phyloP scores from a whole-genome alignment of 2,329 filamentous ascomycete species.

The Neophaeococcomyces aloes region DNA sequence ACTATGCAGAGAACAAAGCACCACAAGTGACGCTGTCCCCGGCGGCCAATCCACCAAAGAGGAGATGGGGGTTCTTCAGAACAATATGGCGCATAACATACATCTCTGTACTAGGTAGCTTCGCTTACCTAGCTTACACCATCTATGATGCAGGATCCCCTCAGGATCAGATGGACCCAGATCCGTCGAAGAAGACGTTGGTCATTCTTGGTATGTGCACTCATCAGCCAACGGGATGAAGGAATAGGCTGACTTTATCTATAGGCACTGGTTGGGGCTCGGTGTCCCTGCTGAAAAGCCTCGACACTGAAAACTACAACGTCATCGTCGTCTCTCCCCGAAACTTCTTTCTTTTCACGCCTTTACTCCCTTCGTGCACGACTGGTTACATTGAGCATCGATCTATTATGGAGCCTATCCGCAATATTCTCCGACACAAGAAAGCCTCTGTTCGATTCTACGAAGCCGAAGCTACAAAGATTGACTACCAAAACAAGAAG shows the following conservation, averaged over 20 bases:
- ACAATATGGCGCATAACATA: slow-evolving; percentile 80
- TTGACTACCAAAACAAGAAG: slow-evolving; percentile 83
- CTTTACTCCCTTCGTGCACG: slow-evolving; percentile 91
- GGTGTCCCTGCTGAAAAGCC: slow-evolving; percentile 92
- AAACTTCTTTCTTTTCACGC: slow-evolving; percentile 99
- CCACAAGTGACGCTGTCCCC: slow-evolving; percentile 29
- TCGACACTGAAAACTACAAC: slow-evolving; percentile 98
- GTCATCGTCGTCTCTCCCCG: slow-evolving; percentile 94
- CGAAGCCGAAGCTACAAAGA: slow-evolving; percentile 88
- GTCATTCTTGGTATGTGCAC: slow-evolving; percentile 69
- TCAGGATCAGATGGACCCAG: slow-evolving; percentile 63
- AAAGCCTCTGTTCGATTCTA: slow-evolving; percentile 90
- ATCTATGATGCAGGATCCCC: slow-evolving; percentile 79
- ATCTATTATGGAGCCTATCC: slow-evolving; percentile 98
- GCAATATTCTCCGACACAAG: slow-evolving; percentile 92
- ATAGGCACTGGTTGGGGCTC: slow-evolving; percentile 92
- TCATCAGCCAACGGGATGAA: background rate
- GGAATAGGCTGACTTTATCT: slow-evolving; percentile 16
- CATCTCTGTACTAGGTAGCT: slow-evolving; percentile 57
- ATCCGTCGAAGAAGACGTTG: slow-evolving; percentile 90
- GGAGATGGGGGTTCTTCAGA: slow-evolving; percentile 58
- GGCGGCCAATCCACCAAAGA: slow-evolving; percentile 34
- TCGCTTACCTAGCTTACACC: slow-evolving; percentile 65
- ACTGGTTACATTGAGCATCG: slow-evolving; percentile 96
- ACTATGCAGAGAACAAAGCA: slow-evolving; percentile 40